Evolutionary conservation across 202 grass and related monocot species (phyloP).

Genomic region (Thinopyrum obtusiflorum): DNA sequence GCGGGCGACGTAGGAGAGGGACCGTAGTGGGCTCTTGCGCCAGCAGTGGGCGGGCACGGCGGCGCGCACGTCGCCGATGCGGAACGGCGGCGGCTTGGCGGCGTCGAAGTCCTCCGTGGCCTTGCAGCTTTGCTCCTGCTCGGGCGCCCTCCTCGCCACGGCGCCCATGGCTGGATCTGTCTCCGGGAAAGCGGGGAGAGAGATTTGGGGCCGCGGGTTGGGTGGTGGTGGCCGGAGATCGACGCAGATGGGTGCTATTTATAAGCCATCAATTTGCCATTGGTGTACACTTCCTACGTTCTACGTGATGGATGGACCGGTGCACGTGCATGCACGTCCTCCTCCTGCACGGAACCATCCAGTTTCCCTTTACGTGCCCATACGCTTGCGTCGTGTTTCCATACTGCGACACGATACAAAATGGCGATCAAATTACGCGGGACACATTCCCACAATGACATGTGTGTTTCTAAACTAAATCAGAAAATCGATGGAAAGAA

Average conservation of each 20-base stretch:
- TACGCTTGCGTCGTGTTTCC: not conserved
- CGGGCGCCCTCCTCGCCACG: not conserved
- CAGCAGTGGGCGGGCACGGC: slow-evolving; percentile 12
- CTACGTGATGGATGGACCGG: not conserved
- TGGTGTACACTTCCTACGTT: not conserved
- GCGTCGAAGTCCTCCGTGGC: slow-evolving; percentile 59
- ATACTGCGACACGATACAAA: not conserved
- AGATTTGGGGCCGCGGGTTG: slow-evolving; percentile 7
- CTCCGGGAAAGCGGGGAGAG: not conserved
- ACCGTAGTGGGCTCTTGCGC: slow-evolving; percentile 3
- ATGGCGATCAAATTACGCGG: not conserved
- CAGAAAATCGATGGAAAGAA: too few relatives aligned
- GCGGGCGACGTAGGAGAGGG: slow-evolving; percentile 29
- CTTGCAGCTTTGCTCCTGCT: slow-evolving; percentile 32
- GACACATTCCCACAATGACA: too few relatives aligned
- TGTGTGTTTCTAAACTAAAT: too few relatives aligned
- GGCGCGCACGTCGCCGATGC: slow-evolving; percentile 61
- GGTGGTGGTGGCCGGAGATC: slow-evolving; percentile 6
- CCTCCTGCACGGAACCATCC: not conserved
- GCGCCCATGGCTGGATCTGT: slow-evolving; percentile 11
- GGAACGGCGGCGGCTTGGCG: slow-evolving; percentile 67
- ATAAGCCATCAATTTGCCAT: not conserved
- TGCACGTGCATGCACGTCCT: slow-evolving; percentile 5
- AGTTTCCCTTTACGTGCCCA: not conserved
- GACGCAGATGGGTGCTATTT: not conserved